Evolutionary conservation across 2,329 filamentous ascomycete species (phyloP).

Genomic region (Phaeosphaeriaceae sp.): DNA sequence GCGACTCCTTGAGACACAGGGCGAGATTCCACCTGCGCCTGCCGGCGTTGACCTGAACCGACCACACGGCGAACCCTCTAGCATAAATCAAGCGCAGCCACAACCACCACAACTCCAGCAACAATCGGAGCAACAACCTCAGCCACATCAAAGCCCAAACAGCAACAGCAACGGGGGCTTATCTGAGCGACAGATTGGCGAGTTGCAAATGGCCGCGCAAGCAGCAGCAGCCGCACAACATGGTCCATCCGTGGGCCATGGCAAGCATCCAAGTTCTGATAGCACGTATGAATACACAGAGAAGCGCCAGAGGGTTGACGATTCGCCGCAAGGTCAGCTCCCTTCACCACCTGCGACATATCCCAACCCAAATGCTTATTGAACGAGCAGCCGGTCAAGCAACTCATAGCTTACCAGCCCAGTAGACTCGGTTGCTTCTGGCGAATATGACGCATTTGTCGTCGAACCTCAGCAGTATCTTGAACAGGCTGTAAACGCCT

Average conservation of each 20-base stretch:
- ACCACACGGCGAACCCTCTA: constrained; percentile 50
- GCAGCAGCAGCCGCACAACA: constrained; percentile 44
- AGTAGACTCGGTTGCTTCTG: constrained; percentile 20
- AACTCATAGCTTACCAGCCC: constrained; percentile 30
- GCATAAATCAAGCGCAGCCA: constrained; percentile 25
- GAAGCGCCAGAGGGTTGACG: constrained; percentile 45
- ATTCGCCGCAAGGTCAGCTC: constrained; percentile 44
- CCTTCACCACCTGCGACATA: constrained; percentile 25
- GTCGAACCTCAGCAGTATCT: constrained; percentile 25
- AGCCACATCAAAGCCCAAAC: constrained; percentile 27
- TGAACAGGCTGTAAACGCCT: constrained; percentile 18
- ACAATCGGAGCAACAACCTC: constrained; percentile 29
- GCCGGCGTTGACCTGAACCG: constrained; percentile 75
- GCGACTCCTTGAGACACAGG: constrained; percentile 79
- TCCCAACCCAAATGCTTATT: constrained; percentile 41
- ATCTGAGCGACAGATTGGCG: constrained; percentile 47
- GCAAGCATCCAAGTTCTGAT: constrained; percentile 43
- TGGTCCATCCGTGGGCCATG: constrained; percentile 33
- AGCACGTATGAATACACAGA: constrained; percentile 42
- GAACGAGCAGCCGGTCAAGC: constrained; percentile 34
- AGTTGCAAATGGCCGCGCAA: constrained; percentile 48
- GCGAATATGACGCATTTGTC: constrained; percentile 27
- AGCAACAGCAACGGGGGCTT: constrained; percentile 41
- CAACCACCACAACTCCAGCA: constrained; percentile 25
- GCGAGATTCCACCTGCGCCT: constrained; percentile 84